A percentile compares a stretch with the other conserved stretches of the same genome.
These are phyloP conservation scores for Hemileccinum rubropunctum DNA, from an alignment of 768 basidiomycete species.

Conservation along the genomic window DNA sequence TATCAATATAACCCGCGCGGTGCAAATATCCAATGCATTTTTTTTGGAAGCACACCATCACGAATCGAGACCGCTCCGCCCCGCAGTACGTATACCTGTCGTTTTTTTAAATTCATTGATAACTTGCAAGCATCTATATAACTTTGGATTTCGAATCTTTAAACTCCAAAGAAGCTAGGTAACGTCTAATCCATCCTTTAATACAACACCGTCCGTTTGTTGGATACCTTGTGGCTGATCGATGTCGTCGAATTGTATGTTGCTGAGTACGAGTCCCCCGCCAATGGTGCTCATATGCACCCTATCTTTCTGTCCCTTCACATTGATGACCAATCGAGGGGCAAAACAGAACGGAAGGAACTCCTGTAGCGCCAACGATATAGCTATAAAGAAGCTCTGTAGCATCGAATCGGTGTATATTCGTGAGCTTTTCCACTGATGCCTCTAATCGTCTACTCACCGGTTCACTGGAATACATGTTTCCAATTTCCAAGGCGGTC, in stretches of 20 bases:
- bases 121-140: too few species aligned
- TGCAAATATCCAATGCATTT: too few species aligned
- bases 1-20: too few species aligned
- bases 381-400: constrained; percentile 8
- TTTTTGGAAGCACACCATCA: too few species aligned
- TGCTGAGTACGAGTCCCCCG: neutral
- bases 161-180: too few species aligned
- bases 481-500: constrained; percentile 3
- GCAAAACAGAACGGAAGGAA: constrained; percentile 18
- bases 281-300: constrained; percentile 6
- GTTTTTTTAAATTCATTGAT: too few species aligned
- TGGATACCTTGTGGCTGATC: neutral
- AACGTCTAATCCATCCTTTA: neutral
- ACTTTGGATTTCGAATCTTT: too few species aligned
- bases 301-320: constrained; percentile 9
- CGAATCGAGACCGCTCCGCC: too few species aligned
- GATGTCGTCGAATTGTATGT: neutral
- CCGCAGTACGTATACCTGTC: too few species aligned
- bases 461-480: neutral
- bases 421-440: neutral
- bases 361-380: constrained; percentile 13
- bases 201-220: neutral
- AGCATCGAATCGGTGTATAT: neutral
- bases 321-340: constrained; percentile 18
- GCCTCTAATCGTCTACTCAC: constrained; percentile 1